phyloP scores from a whole-genome alignment of 2,329 filamentous ascomycete species.

The Pyrenophora teres region DNA sequence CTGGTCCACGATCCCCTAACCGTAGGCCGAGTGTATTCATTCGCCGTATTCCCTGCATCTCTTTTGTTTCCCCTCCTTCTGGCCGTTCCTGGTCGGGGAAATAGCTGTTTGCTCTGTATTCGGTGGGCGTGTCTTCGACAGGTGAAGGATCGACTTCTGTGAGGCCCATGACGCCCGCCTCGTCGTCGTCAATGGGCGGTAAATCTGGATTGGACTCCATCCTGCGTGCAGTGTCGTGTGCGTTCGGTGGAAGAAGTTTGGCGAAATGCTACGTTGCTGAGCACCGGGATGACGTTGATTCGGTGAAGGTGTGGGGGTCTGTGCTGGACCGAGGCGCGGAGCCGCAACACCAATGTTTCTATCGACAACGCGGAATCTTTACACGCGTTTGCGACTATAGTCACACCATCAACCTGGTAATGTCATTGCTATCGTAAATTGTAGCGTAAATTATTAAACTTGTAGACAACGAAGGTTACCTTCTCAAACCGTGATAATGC shows the following conservation, averaged over 20 bases:
- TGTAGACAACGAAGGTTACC: background rate
- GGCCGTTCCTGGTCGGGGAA: slow-evolving; percentile 38
- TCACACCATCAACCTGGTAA: background rate
- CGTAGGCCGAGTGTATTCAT: slow-evolving; percentile 51
- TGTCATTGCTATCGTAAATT: too few species aligned
- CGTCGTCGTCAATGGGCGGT: slow-evolving; percentile 33
- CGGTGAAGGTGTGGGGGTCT: slow-evolving; percentile 17
- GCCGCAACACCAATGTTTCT: slow-evolving; percentile 16
- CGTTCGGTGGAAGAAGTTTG: slow-evolving; percentile 10
- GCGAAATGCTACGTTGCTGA: slow-evolving; percentile 28
- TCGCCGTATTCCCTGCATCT: slow-evolving; percentile 14
- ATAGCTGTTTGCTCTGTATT: slow-evolving; percentile 57
- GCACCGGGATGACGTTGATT: slow-evolving; percentile 40
- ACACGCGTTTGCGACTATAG: background rate
- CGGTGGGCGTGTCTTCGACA: slow-evolving; percentile 63
- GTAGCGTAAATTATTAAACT: background rate
- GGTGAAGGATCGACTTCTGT: slow-evolving; percentile 82
- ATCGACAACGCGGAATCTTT: background rate
- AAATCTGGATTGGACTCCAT: slow-evolving; percentile 22
- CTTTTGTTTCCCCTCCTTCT: slow-evolving; percentile 11
- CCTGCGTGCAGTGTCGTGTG: slow-evolving; percentile 7
- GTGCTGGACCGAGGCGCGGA: slow-evolving; percentile 25
- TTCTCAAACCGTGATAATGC: slow-evolving; percentile 15
- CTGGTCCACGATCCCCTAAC: slow-evolving; percentile 70
- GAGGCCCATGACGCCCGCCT: slow-evolving; percentile 66